Evolutionary conservation across 2,329 filamentous ascomycete species (phyloP).

Genomic region (Hymenoscyphus fructigenus): DNA sequence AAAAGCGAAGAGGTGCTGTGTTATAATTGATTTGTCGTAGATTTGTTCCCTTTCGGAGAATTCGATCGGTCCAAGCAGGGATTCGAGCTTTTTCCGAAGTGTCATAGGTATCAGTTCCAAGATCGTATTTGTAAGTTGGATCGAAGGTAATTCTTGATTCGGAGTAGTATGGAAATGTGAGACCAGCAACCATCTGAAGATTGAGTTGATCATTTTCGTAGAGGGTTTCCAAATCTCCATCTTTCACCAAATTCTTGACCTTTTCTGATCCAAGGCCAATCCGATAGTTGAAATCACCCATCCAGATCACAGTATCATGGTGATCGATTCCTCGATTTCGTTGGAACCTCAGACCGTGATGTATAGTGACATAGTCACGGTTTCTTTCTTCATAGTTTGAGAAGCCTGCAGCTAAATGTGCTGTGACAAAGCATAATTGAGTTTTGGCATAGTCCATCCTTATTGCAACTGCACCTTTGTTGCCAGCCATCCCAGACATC

Average conservation of each 20-base stretch:
- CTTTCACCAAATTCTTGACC: constrained; percentile 71
- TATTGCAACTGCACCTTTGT: constrained; percentile 96
- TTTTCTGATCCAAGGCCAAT: constrained; percentile 81
- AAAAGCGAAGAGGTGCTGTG: constrained; percentile 80
- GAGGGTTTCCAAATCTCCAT: constrained; percentile 70
- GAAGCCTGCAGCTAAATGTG: constrained; percentile 93
- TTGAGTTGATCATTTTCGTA: constrained; percentile 97
- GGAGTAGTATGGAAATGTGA: constrained; percentile 87
- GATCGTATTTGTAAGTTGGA: constrained; percentile 94
- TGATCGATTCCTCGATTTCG: constrained; percentile 88
- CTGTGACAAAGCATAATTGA: constrained; percentile 91
- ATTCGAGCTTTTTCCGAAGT: constrained; percentile 95
- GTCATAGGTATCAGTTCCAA: constrained; percentile 86
- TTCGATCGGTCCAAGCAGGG: constrained; percentile 94
- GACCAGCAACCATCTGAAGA: constrained; percentile 90
- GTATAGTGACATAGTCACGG: constrained; percentile 70
- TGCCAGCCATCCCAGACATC: constrained; percentile 94
- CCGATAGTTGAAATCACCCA: constrained; percentile 97
- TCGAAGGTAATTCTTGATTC: constrained; percentile 85
- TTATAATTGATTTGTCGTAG: constrained; percentile 82
- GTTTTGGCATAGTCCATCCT: constrained; percentile 93
- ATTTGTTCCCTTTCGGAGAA: constrained; percentile 81
- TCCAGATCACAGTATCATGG: constrained; percentile 86
- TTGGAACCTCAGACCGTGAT: constrained; percentile 84
- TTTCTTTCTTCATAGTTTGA: constrained; percentile 96